These are phyloP conservation scores for Stemphylium vesicarium DNA, from an alignment of 2,329 filamentous ascomycete species.

Conservation along the genomic window DNA sequence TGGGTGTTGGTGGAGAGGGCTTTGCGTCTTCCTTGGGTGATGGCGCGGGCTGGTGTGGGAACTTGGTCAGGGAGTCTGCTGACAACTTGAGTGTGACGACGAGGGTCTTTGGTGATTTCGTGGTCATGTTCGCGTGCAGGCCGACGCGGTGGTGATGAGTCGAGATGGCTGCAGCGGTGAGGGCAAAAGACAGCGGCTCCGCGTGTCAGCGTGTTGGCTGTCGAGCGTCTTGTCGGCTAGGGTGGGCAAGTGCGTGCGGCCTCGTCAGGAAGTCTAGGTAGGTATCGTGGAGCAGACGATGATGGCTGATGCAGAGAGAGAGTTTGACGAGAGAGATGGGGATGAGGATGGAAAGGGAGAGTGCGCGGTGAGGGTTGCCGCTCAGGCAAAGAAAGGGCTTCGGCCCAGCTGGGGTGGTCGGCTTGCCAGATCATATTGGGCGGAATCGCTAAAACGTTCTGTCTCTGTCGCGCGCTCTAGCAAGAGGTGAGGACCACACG, in stretches of 20 bases:
- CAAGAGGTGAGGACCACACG: slow-evolving; percentile 16
- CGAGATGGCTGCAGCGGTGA: slow-evolving; percentile 21
- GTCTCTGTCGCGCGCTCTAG: slow-evolving; percentile 12
- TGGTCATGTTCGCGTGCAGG: slow-evolving; percentile 40
- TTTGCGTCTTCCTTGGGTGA: slow-evolving; percentile 42
- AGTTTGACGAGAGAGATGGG: neutral
- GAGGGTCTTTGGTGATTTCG: slow-evolving; percentile 42
- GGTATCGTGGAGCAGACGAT: slow-evolving; percentile 9
- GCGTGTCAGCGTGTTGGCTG: slow-evolving; percentile 16
- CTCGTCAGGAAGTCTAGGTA: slow-evolving; percentile 7
- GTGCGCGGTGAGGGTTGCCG: slow-evolving; percentile 10
- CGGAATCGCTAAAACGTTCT: slow-evolving; percentile 19
- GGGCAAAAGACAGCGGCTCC: slow-evolving; percentile 14
- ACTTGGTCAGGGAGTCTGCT: slow-evolving; percentile 36
- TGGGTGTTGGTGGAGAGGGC: slow-evolving; percentile 48
- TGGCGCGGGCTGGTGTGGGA: slow-evolving; percentile 34
- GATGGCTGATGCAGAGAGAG: slow-evolving; percentile 6
- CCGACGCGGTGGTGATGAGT: slow-evolving; percentile 30
- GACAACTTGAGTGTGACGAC: slow-evolving; percentile 45
- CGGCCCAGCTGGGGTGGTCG: slow-evolving; percentile 17
- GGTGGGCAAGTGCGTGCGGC: neutral
- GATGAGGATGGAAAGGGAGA: slow-evolving; percentile 5
- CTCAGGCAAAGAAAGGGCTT: slow-evolving; percentile 18
- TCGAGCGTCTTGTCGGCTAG: slow-evolving; percentile 5
- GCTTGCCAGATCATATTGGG: slow-evolving; percentile 18